These are phyloP conservation scores for Trichophyton simii DNA, from an alignment of 2,329 filamentous ascomycete genomes.

Conservation along the genomic window DNA sequence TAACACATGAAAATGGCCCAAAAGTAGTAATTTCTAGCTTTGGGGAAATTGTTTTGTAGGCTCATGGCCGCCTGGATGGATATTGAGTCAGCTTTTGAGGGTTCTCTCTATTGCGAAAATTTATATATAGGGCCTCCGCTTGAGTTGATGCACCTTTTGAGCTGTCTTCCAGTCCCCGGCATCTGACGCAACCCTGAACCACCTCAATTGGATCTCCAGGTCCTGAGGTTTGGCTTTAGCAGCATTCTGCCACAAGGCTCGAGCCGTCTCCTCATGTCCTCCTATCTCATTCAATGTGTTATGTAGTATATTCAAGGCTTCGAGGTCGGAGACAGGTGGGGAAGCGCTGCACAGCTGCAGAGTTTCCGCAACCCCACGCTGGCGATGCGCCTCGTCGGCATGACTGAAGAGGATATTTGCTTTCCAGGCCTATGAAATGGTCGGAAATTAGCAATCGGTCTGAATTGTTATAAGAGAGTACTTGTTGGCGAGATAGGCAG, in stretches of 20 bases:
- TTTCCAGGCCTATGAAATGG: conserved; percentile 29
- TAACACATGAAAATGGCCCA: conserved; percentile 39
- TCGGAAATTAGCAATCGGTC: not conserved
- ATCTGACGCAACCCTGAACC: conserved; percentile 34
- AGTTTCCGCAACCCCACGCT: conserved; percentile 33
- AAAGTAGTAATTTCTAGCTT: conserved; percentile 37
- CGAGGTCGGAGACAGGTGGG: conserved; percentile 33
- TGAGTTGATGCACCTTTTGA: conserved; percentile 32
- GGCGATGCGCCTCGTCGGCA: conserved; percentile 30
- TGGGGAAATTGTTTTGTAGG: conserved; percentile 38
- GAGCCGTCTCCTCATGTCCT: conserved; percentile 24
- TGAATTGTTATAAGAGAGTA: not conserved
- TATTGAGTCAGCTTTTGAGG: conserved; percentile 14
- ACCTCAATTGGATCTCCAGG: conserved; percentile 32
- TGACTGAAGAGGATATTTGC: conserved; percentile 31
- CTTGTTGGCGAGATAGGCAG: not conserved
- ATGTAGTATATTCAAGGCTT: conserved; percentile 33
- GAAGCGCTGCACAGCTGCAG: conserved; percentile 31
- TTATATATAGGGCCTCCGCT: not conserved
- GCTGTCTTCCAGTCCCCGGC: conserved; percentile 35
- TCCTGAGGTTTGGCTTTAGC: conserved; percentile 33
- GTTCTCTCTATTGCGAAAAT: not conserved
- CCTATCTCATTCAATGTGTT: conserved; percentile 27
- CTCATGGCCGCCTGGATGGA: conserved; percentile 35
- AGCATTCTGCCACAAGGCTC: conserved; percentile 36